phyloP scores from a whole-genome alignment of 495 filamentous ascomycete species.

The Tuber indicum region DNA sequence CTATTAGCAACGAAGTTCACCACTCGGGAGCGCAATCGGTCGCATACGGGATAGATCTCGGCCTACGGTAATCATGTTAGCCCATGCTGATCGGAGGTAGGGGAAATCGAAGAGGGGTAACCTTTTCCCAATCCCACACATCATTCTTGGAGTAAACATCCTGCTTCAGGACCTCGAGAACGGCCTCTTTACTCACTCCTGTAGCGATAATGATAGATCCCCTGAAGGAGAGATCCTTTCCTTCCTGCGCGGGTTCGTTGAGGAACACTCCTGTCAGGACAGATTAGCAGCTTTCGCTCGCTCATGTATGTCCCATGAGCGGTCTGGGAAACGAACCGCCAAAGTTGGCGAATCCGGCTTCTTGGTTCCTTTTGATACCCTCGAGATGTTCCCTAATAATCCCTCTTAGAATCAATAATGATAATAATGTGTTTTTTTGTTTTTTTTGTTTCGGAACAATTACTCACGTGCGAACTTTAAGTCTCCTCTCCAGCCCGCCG shows the following conservation, averaged over 20 bases:
- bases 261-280: constrained; percentile 58
- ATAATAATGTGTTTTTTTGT: background rate
- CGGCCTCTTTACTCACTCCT: constrained; percentile 62
- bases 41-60: constrained; percentile 42
- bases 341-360: constrained; percentile 50
- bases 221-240: constrained; percentile 56
- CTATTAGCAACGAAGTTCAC: constrained; percentile 5
- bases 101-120: constrained; percentile 36
- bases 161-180: constrained; percentile 57
- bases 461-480: constrained; percentile 66
- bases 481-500: constrained; percentile 54
- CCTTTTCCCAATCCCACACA: constrained; percentile 81
- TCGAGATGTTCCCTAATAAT: constrained; percentile 53
- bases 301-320: background rate
- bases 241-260: constrained; percentile 43
- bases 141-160: constrained; percentile 65
- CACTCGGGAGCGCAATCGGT: background rate
- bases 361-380: constrained; percentile 46
- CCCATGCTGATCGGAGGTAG: background rate
- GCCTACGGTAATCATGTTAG: constrained; percentile 22
- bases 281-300: background rate
- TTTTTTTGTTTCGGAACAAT: background rate
- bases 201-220: constrained; percentile 61
- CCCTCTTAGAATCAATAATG: background rate
- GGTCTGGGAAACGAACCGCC: constrained; percentile 49